These are phyloP conservation scores for Debaryomyces udenii DNA, from an alignment of 1,139 yeast species.

Conservation along the genomic window DNA sequence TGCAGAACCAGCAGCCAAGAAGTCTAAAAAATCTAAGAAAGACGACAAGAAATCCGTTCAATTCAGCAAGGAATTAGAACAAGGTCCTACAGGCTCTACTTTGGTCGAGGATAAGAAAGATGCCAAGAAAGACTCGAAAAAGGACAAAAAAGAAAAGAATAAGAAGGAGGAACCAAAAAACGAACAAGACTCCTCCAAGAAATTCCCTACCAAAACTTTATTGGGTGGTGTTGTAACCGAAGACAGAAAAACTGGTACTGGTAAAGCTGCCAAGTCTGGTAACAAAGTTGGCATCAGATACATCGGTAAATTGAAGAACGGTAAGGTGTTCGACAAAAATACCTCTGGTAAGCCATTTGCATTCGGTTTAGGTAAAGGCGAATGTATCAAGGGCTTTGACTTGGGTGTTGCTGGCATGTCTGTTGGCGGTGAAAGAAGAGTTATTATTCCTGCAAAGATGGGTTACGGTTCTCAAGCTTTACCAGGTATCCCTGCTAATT, in stretches of 20 bases:
- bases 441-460: constrained; percentile 91
- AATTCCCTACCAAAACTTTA: constrained; percentile 70
- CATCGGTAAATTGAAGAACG: constrained; percentile 96
- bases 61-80: constrained; percentile 87
- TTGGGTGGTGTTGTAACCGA: constrained; percentile 93
- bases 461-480: constrained; percentile 93
- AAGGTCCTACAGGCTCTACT: constrained; percentile 77
- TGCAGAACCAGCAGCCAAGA: constrained; percentile 30
- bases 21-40: constrained; percentile 50
- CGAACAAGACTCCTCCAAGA: constrained; percentile 33
- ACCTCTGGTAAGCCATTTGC: constrained; percentile 95
- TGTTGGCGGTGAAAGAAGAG: constrained; percentile 98
- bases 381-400: constrained; percentile 98
- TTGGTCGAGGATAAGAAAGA: constrained; percentile 34
- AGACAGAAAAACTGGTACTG: constrained; percentile 89
- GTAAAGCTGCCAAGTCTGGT: constrained; percentile 85
- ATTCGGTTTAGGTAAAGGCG: constrained; percentile 93
- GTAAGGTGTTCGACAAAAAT: constrained; percentile 95
- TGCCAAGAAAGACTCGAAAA: constrained; percentile 16
- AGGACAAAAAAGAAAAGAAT: constrained; percentile 22
- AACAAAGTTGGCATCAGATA: constrained; percentile 95
- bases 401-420: constrained; percentile 98
- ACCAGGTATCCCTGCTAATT: constrained; percentile 97
- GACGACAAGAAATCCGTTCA: constrained; percentile 72
- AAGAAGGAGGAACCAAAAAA: constrained; percentile 27